phyloP scores from a whole-genome alignment of 2,329 filamentous ascomycete genomes.

The Leptoxyphium fumago region DNA sequence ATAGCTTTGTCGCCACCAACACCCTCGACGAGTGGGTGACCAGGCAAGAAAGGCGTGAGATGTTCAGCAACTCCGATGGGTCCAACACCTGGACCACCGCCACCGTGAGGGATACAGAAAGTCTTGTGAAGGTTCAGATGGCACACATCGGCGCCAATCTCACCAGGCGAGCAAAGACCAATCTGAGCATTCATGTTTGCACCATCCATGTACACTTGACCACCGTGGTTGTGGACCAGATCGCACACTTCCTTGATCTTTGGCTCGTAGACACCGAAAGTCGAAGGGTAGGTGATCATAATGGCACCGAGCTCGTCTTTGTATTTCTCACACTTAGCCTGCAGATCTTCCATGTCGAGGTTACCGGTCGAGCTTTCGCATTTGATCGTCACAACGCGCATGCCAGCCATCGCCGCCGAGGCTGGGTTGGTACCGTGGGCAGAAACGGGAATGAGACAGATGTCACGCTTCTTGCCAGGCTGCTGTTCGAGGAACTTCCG shows the following conservation, averaged over 20 bases:
- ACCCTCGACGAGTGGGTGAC: constrained; percentile 46
- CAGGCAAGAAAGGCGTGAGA: constrained; percentile 61
- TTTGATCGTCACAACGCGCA: constrained; percentile 86
- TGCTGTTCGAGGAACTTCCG: constrained; percentile 65
- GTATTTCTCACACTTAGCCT: constrained; percentile 80
- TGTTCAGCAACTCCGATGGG: constrained; percentile 84
- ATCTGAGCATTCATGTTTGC: constrained; percentile 99
- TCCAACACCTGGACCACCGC: constrained; percentile 83
- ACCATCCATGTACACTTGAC: constrained; percentile 96
- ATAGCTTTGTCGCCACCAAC: constrained; percentile 42
- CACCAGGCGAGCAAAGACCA: constrained; percentile 82
- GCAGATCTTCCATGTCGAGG: constrained; percentile 71
- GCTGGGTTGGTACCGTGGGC: constrained; percentile 94
- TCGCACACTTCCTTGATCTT: constrained; percentile 72
- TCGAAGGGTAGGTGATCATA: constrained; percentile 95
- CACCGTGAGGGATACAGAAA: constrained; percentile 94
- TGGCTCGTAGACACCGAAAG: constrained; percentile 89
- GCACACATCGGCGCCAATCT: constrained; percentile 92
- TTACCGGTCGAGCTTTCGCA: constrained; percentile 80
- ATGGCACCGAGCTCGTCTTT: constrained; percentile 75
- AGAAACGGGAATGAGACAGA: constrained; percentile 87
- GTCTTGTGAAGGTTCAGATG: constrained; percentile 98
- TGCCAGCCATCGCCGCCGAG: constrained; percentile 87
- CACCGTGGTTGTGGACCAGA: constrained; percentile 73
- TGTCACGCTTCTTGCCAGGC: constrained; percentile 57